Base-by-base conservation (phyloP, 306 rosid genomes). In the Prunus armeniaca region DNA sequence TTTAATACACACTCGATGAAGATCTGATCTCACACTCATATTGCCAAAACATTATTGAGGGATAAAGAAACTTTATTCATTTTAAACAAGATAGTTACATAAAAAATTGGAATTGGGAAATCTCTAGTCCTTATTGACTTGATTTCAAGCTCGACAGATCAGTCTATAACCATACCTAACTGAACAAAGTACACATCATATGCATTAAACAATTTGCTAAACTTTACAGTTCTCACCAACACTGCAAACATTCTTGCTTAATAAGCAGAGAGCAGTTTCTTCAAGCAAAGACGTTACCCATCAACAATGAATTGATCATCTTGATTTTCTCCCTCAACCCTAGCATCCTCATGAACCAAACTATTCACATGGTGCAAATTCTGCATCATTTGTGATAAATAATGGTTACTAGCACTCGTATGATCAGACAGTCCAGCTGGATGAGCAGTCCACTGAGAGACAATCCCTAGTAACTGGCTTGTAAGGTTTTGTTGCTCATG, bases 311-410 rank as follows among this genome's bases (percentile, higher is more conserved):
- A 95, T 75, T 90, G 98, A 76, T 92, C 96, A 62, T 89, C 98
- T 76, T 95, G 97, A 89, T 90, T 92, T 71, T 95, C 98, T 65
- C 92, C 96, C 13, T 92, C 97, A 73, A 90, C 97, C 89, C 97
- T 87, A 22, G 97, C 50, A 83, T 87, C 98, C 3, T 83, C 91
- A 45, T 92, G 95, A 81, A 89, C 97, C 76, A 91, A 87, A 25
- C 92, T 89, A 50, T 87, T 91, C 67, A 94, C 98, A 80, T 94
- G 97, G 81, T 94, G 96, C 89, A 94, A 79, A 82, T 84, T 94
- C 84, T 94, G 98, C 96, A 92, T 95, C 97, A 95, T 89, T 46
- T 95, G 97, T 60, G 97, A 90, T 74, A 95, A 83, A 76, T 92
- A 95, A 83, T 95, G 97, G 81, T 88, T 95, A 82, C 90, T 92